Evolutionary conservation across 2,329 filamentous ascomycete genomes (phyloP).

Genomic region (Zalaria obscura): DNA sequence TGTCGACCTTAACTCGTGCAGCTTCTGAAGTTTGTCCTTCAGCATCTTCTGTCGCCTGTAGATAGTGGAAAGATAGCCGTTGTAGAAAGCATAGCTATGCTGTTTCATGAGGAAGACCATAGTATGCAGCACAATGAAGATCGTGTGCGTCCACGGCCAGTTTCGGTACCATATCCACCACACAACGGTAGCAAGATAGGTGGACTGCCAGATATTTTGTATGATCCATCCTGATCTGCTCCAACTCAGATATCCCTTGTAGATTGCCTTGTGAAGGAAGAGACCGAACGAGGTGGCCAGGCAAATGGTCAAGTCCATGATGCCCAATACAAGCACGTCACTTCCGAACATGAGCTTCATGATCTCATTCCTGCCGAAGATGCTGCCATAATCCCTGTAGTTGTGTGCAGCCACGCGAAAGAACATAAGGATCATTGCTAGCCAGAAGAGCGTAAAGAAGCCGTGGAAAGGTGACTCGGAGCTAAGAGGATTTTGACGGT

Average conservation of each 20-base stretch:
- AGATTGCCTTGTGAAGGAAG: conserved; percentile 47
- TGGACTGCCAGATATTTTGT: conserved; percentile 59
- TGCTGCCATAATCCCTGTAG: conserved; percentile 52
- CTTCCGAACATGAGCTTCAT: conserved; percentile 51
- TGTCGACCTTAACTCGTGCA: conserved; percentile 39
- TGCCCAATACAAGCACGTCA: conserved; percentile 34
- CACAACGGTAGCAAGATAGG: conserved; percentile 48
- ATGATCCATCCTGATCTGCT: conserved; percentile 56
- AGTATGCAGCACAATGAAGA: conserved; percentile 62
- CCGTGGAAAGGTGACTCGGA: conserved; percentile 60
- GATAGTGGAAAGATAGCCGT: conserved; percentile 50
- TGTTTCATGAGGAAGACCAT: conserved; percentile 74
- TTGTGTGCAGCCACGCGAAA: conserved; percentile 54
- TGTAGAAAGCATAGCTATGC: conserved; percentile 67
- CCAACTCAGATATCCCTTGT: conserved; percentile 51
- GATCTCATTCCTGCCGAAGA: conserved; percentile 59
- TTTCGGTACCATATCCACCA: conserved; percentile 54
- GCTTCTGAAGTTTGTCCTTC: conserved; percentile 38
- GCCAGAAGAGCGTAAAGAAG: conserved; percentile 70
- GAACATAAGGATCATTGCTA: conserved; percentile 52
- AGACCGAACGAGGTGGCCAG: conserved; percentile 50
- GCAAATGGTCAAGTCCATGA: conserved; percentile 59
- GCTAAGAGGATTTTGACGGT: conserved; percentile 52
- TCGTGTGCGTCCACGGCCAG: conserved; percentile 74
- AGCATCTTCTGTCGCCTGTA: conserved; percentile 35